A percentile compares a stretch with the other conserved stretches of the same genome.
Conservation (phyloP, 78 protist genomes). For the Dictyostelium brefeldianum region DNA sequence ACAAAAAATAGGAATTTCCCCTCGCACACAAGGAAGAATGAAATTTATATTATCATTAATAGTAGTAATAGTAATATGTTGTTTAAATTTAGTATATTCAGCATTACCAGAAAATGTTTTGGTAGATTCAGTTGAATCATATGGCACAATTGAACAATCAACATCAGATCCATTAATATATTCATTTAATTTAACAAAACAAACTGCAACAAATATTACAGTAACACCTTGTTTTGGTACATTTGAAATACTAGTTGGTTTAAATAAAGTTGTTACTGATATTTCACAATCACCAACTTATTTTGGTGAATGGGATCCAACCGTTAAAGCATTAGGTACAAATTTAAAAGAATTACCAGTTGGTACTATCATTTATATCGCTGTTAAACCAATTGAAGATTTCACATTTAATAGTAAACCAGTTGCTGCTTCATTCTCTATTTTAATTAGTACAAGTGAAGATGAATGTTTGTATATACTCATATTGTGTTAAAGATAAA, state of each 20-base stretch:
- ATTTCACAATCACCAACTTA: background rate
- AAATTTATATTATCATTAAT: background rate
- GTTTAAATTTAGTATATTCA: too few species aligned
- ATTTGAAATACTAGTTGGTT: background rate
- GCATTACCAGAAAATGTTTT: background rate
- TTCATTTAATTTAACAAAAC: background rate
- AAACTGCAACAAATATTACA: background rate
- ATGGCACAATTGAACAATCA: background rate
- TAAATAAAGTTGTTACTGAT: background rate
- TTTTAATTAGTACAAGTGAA: background rate
- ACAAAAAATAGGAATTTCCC: background rate
- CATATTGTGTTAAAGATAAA: too few species aligned
- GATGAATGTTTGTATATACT: too few species aligned
- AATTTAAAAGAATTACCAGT: background rate
- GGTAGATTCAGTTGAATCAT: background rate
- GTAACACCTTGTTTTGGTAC: constrained; percentile 34
- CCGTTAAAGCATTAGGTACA: constrained; percentile 15
- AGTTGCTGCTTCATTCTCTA: background rate
- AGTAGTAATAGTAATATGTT: background rate
- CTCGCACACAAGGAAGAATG: background rate
- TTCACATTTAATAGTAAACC: background rate
- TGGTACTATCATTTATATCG: background rate
- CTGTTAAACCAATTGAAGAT: background rate
- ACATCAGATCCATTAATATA: background rate
- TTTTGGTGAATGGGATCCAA: background rate